Base-by-base conservation (phyloP, 148 eudicot genomes). In the Camellia sinensis region DNA sequence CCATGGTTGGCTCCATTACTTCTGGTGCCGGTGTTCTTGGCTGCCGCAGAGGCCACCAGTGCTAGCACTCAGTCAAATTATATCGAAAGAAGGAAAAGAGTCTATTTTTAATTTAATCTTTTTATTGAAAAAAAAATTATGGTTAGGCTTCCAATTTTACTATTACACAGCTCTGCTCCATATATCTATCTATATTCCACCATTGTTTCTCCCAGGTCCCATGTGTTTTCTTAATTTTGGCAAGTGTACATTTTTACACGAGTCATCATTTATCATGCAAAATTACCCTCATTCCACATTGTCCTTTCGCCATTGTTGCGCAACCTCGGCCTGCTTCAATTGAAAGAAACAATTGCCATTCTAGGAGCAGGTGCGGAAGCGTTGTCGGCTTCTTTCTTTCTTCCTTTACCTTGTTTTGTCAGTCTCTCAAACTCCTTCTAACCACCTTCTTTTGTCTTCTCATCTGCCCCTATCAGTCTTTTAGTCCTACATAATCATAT, bases 321-420 rank as follows among this genome's bases (percentile, higher is more conserved):
- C 94, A 89, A 92, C 94, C 97, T 91, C 97, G 84, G 88, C 92
- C 88, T 87, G 91, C 91, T 83, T 86, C 92, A 71, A 63, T 77
- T 54, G 78, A 67, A 77, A 84, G 48, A 67, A 53, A 40, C 6
- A 54, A 14, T 53, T 46, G 73, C 67, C 83, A 64, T 84, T 79
- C 77, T 67, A 57, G 84, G 79, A 87, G 90, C 86, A 84, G 82
- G 90, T 86, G 59, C 87, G 44, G 94, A 90, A 89, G 97, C 81
- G 94, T 90, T 92, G 93, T 87, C 84, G 59, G 70, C 5, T 53
- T 29, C 61, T 76, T 18, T 15, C 52, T 50, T 29, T 29, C 37
- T 29, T 29, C 37, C 37, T 29, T 29, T 44, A 43, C 18, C 37
- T 40, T 1, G 65, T 67, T 44, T 59, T 45, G 73, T 73, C 50